Evolutionary conservation across 2,329 filamentous ascomycete species (phyloP), one percentile per base, ranked within the genome.

Genomic region (Dichotomopilus funicola): DNA sequence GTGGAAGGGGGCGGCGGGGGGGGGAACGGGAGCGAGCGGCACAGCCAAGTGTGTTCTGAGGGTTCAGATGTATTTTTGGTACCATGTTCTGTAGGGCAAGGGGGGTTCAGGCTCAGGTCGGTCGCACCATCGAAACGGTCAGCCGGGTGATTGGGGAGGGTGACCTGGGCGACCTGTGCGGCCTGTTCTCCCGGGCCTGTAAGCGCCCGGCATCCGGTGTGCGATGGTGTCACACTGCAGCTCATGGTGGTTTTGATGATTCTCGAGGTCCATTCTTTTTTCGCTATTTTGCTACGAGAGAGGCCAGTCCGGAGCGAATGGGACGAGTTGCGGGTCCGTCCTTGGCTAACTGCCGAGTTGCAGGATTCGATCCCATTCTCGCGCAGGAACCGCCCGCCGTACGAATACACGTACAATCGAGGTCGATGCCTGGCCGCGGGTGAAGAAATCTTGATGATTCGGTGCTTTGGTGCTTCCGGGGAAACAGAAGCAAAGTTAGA

Each of bases 201-300:
- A 56, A 49, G 49, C 54, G 54, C 54, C 50, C 44, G 38, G 27
- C 37, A 36, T n/a, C 35, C 34, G 8, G 38, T 42, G 54, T 54
- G 53, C 37, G 19, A 54, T 37, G 36, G 51, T 46, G 35, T 34
- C 19, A 19, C 47, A 12, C 33, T 31, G 37, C 51, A 48, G 44
- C 31, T 40, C 8, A 40, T 40, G 37, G 9, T 9, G 37, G 37
- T 40, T 9, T 12, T 40, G 9, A 12, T 40, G 12, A 12, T 40
- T 12, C 37, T 12, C 12, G 37, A 40, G 37, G 19, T 27, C 19
- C 19, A 27, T 27, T 27, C 19, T 27, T 27, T 27, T 27, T 27
- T 27, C 3, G 19, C 19, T 27, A 27, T 27, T 27, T 27, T 27
- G 19, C 19, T 27, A 27, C 19, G 19, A 27, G 19, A 27, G 19